phyloP scores from a whole-genome alignment of 352 stramenopile species.

The Globisporangium nagaii region DNA sequence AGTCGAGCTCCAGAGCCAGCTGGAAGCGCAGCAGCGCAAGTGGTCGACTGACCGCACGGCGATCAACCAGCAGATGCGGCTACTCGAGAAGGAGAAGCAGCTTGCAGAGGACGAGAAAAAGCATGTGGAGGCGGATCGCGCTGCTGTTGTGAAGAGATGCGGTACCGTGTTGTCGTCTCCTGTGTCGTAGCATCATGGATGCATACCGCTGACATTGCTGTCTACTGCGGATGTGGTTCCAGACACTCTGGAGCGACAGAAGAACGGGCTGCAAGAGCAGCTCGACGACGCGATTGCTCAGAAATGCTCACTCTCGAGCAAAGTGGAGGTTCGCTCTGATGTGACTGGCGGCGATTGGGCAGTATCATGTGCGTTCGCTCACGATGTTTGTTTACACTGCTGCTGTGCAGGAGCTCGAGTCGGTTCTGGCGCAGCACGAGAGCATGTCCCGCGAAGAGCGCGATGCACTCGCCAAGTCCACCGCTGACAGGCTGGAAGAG shows the following conservation, averaged over 20 bases:
- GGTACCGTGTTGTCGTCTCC: conserved; percentile 16
- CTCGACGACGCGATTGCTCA: neutral
- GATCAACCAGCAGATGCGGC: conserved; percentile 41
- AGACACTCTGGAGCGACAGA: conserved; percentile 11
- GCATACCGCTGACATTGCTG: neutral
- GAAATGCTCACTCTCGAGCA: conserved; percentile 4
- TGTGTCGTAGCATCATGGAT: no score
- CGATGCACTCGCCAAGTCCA: conserved; percentile 18
- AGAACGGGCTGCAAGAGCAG: conserved; percentile 11
- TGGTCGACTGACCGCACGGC: conserved; percentile 39
- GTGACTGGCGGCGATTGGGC: neutral
- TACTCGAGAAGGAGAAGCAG: conserved; percentile 55
- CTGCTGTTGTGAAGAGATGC: conserved; percentile 22
- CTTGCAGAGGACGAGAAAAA: conserved; percentile 28
- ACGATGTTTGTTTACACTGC: neutral
- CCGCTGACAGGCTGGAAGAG: conserved; percentile 23
- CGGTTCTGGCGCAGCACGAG: conserved; percentile 28
- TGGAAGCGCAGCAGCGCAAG: conserved; percentile 61
- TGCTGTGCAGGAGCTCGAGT: conserved; percentile 35
- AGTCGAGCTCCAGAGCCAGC: conserved; percentile 38
- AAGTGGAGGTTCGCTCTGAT: conserved; percentile 15
- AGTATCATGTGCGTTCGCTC: neutral
- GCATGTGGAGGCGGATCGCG: conserved; percentile 15
- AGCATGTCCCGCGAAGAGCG: conserved; percentile 30
- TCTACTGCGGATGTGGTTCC: no score